Base-by-base conservation (phyloP, 352 stramenopile species). In the Globisporangium takayamanum region DNA sequence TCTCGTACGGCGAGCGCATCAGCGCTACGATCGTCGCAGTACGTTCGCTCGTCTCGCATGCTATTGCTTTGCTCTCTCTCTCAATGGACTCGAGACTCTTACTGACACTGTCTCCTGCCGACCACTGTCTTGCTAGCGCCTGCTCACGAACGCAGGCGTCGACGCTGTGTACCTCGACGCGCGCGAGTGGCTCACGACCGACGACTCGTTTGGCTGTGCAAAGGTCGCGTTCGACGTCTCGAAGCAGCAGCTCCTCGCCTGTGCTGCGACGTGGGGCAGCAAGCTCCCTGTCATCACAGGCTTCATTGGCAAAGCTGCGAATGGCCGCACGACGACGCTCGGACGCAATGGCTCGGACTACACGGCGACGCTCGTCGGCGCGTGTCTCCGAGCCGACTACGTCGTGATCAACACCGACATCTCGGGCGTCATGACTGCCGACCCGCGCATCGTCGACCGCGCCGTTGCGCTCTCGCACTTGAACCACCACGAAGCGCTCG, bases 371-470 rank as follows among this genome's bases (percentile, higher is more conserved):
- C 70, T 94, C n/a, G 80, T 94, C 3, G 84, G 80, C 8, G 72
- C 81, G n/a, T 73, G 67, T 1, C 62, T 94, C 3, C 60, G 72
- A 10, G 80, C 79, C 8, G 80, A 92, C 68, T 90, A 91, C 57
- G 84, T 94, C 44, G 67, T 94, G 12, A 92, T 94, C 69, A 90
- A 94, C 60, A 94, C 82, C 5, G 82, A 94, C 49, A 91, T 92
- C 36, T 78, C 78, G 2, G 84, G 84, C 1, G 84, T 94, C 25
- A 94, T 94, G 84, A 91, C 80, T 0, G 84, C 84, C 0, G 82
- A 94, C 54, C 84, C 82, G 42, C 68, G 75, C 16, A 87, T 94
- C 50, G 84, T 94, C 14, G 74, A 89, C n/a, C 78, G 76, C 12
- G 84, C 82, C 0, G 73, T 80, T 11, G 74, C 81, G 25, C 65